Base-by-base conservation (phyloP, 495 filamentous ascomycete species). In the Podospora pseudoanserina region DNA sequence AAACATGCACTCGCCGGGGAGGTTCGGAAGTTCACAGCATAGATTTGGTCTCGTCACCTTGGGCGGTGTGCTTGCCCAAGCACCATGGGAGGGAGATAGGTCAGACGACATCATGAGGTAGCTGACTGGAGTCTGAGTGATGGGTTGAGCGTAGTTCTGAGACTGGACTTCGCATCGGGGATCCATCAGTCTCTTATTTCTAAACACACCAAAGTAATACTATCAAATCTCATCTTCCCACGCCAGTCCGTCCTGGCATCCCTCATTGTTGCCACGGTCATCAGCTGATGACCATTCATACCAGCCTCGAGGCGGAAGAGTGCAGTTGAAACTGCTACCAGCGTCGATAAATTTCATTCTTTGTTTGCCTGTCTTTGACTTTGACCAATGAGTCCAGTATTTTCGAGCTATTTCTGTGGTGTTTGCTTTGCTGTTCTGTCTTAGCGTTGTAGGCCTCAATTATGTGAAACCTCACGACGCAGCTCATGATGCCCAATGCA, bases 161-260 rank as follows among this genome's bases (percentile, higher is more conserved):
- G 34, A 39, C 34, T 49, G 7, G 39, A 11, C 13, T 49, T 49
- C 15, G 39, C 39, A 49, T 49, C 39, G 13, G 39, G 39, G 39
- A 49, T 49, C 13, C 7, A 16, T 1, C 39, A 49, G 39, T 49
- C 39, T 49, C 15, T 49, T 49, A 18, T 49, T 49, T 49, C 9
- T 11, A 49, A 49, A 49, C 3, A 32, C 7, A 0, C 30, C 39
- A 49, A 49, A 49, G 39, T 1, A 5, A 49, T 32, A 11, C 11
- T 39, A 5, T 39, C 11, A 39, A 39, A 39, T 11, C 34, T 39
- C 34, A 39, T 6, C 0, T 61, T 27, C 0, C 79, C 67, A 0
- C 91, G 79, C 15, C 84, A 77, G 23, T 23, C 23, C 23, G 1
- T 23, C 23, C 23, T 23, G 23, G 23, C 23, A 23, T 23, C 23